Evolutionary conservation across 1,139 yeast genomes (phyloP).

Genomic region (Pichia sp.): DNA sequence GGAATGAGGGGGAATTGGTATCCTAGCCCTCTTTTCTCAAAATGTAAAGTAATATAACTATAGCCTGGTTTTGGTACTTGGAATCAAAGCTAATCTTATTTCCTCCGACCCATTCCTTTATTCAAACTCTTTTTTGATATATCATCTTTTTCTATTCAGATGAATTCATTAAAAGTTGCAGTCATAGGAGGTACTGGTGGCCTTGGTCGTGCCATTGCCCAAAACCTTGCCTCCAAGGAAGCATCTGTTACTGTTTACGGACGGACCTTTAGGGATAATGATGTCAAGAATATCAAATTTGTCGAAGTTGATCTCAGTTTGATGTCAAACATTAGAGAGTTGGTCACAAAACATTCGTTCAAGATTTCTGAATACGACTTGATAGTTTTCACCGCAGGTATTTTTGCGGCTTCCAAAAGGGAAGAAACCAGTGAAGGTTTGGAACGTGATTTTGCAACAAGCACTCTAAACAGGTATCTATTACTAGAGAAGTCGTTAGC

Average conservation of each 20-base stretch:
- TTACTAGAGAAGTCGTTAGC: conserved; percentile 30
- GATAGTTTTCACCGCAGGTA: conserved; percentile 37
- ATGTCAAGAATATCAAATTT: conserved; percentile 29
- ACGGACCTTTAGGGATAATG: conserved; percentile 33
- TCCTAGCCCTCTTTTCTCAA: too few relatives aligned
- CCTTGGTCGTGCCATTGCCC: conserved; percentile 34
- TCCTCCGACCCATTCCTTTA: too few relatives aligned
- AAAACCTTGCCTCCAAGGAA: conserved; percentile 28
- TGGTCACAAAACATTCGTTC: conserved; percentile 25
- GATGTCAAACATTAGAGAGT: conserved; percentile 25
- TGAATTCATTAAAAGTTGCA: conserved; percentile 23
- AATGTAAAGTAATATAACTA: not conserved
- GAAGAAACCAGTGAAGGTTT: conserved; percentile 35
- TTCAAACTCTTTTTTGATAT: too few relatives aligned
- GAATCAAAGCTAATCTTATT: too few relatives aligned
- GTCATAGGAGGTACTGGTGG: conserved; percentile 41
- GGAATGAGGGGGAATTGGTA: too few relatives aligned
- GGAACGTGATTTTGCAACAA: conserved; percentile 37
- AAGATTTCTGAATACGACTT: conserved; percentile 27
- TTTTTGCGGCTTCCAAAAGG: conserved; percentile 31
- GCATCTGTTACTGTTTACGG: conserved; percentile 37
- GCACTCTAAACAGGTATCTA: conserved; percentile 34
- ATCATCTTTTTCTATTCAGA: not conserved
- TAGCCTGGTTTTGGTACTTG: too few relatives aligned
- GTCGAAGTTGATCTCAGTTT: conserved; percentile 34